Conservation (phyloP, 2,329 filamentous ascomycete genomes). For the Alternaria dauci region DNA sequence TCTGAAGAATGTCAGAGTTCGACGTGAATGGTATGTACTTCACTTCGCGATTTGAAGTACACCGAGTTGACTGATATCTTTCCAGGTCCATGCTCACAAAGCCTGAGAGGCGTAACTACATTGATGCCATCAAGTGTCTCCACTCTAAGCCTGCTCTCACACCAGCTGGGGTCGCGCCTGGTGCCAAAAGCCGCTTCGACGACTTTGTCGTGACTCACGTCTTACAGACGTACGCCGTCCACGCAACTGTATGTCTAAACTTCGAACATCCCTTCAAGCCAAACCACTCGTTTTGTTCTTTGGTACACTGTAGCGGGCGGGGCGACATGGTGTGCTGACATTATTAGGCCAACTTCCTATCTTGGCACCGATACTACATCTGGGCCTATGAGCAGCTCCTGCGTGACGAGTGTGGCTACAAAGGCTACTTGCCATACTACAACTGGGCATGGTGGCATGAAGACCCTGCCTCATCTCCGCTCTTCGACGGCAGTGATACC, state of each 20-base stretch:
- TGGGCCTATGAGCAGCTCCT: slow-evolving; percentile 54
- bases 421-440: slow-evolving; percentile 57
- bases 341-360: slow-evolving; percentile 38
- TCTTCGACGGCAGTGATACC: slow-evolving; percentile 64
- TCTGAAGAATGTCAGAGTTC: slow-evolving; percentile 45
- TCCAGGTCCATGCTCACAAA: slow-evolving; percentile 29
- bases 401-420: slow-evolving; percentile 53
- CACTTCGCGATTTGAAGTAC: neutral
- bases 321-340: neutral
- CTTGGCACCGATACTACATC: slow-evolving; percentile 54
- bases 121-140: slow-evolving; percentile 43
- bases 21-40: slow-evolving; percentile 54
- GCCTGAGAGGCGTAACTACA: slow-evolving; percentile 38
- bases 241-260: slow-evolving; percentile 39
- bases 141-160: slow-evolving; percentile 32
- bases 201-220: slow-evolving; percentile 46
- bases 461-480: slow-evolving; percentile 56
- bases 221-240: slow-evolving; percentile 38
- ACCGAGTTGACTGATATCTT: neutral
- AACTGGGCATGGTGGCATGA: slow-evolving; percentile 60
- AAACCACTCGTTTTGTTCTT: neutral
- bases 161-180: slow-evolving; percentile 29
- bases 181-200: slow-evolving; percentile 42
- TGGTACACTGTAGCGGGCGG: too few relatives aligned
- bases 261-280: too few relatives aligned